Percentiles rank a stretch among this genome's conserved stretches.
phyloP scores from a whole-genome alignment of 495 filamentous ascomycete species.

The Letharia columbiana region DNA sequence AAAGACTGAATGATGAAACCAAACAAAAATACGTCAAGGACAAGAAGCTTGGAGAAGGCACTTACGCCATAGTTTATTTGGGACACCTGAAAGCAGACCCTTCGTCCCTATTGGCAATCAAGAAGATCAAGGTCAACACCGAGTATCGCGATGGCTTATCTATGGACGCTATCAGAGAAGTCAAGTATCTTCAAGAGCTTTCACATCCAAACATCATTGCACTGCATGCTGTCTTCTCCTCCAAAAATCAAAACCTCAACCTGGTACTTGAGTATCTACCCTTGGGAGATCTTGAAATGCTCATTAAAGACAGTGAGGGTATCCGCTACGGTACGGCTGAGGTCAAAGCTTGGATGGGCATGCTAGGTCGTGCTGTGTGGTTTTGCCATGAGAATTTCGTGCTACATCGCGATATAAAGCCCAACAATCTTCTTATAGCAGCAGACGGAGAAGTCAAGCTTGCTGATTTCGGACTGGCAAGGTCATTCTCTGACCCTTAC shows the following conservation, averaged over 20 bases:
- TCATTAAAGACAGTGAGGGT: slow-evolving; percentile 71
- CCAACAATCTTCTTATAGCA: slow-evolving; percentile 93
- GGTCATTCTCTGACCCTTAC: slow-evolving; percentile 82
- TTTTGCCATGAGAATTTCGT: slow-evolving; percentile 95
- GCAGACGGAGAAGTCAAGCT: slow-evolving; percentile 88
- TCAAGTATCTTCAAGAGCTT: slow-evolving; percentile 91
- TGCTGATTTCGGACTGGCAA: slow-evolving; percentile 93
- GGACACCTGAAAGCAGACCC: slow-evolving; percentile 67
- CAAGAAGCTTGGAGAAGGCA: slow-evolving; percentile 89
- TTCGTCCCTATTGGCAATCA: slow-evolving; percentile 74
- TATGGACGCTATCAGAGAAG: slow-evolving; percentile 90
- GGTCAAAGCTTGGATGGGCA: slow-evolving; percentile 97
- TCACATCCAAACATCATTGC: slow-evolving; percentile 92
- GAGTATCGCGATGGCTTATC: slow-evolving; percentile 79
- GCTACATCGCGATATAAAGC: slow-evolving; percentile 97
- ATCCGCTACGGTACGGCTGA: slow-evolving; percentile 72
- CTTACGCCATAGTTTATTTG: slow-evolving; percentile 90
- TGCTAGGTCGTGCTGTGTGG: slow-evolving; percentile 87
- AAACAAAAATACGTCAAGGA: slow-evolving; percentile 85
- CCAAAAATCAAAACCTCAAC: slow-evolving; percentile 88
- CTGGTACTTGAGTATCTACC: slow-evolving; percentile 91
- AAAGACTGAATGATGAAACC: slow-evolving; percentile 82
- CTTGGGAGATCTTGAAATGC: slow-evolving; percentile 80
- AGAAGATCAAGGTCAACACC: slow-evolving; percentile 92
- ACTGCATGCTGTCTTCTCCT: slow-evolving; percentile 82